Conservation (phyloP, 2,329 filamentous ascomycete genomes). For the Corynespora cassiicola region DNA sequence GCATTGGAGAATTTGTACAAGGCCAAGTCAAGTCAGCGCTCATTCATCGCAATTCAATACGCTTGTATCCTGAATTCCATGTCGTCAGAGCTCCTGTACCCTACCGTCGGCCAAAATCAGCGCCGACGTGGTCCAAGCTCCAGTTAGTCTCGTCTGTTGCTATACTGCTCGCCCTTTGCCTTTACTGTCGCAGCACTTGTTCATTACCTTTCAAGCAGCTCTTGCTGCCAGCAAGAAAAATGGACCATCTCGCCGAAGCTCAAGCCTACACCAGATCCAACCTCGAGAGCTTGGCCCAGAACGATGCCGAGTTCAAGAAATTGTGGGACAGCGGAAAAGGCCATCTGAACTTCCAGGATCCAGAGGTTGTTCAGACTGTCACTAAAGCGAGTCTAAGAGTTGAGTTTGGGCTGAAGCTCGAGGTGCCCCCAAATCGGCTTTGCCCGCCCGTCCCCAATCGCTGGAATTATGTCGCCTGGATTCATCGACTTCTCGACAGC, state of each 20-base stretch:
- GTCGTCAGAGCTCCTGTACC: no score
- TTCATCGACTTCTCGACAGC: conserved; percentile 80
- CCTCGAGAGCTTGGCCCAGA: conserved; percentile 66
- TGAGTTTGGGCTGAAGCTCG: conserved; percentile 76
- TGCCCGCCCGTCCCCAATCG: conserved; percentile 80
- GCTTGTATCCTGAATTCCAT: no score
- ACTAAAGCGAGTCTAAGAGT: conserved; percentile 78
- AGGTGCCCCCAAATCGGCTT: conserved; percentile 77
- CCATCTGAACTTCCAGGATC: conserved; percentile 81
- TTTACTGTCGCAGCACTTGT: conserved; percentile 1
- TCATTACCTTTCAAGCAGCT: conserved; percentile 1
- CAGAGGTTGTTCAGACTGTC: conserved; percentile 74
- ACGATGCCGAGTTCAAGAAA: conserved; percentile 66
- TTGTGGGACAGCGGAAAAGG: conserved; percentile 53
- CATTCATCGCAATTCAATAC: no score
- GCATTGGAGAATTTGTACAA: no score
- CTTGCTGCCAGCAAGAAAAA: conserved; percentile 5
- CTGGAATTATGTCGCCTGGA: conserved; percentile 90
- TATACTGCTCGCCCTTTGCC: conserved; percentile 5
- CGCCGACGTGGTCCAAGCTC: conserved; percentile 20
- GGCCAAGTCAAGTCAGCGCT: no score
- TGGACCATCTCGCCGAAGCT: conserved; percentile 30
- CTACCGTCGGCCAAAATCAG: conserved; percentile 30
- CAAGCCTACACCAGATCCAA: conserved; percentile 64
- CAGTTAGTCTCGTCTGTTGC: no score